A percentile compares a stretch with the other conserved stretches of the same genome.
phyloP scores from a whole-genome alignment of 306 rosid species.

The Carpinus viminea region DNA sequence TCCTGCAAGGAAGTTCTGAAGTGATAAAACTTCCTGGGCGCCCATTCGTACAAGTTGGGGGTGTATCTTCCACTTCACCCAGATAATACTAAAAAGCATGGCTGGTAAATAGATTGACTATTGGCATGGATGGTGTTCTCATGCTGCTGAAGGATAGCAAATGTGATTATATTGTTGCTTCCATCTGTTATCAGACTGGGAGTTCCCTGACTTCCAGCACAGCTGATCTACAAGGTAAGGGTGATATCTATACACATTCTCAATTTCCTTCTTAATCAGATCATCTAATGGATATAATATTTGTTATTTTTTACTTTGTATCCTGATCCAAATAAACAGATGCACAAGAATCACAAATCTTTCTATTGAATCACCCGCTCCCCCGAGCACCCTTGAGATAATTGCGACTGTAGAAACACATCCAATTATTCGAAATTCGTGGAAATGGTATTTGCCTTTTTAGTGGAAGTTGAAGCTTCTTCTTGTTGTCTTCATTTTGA shows the following conservation, averaged over 20 bases:
- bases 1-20: slow-evolving; percentile 53
- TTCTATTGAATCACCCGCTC: slow-evolving; percentile 20
- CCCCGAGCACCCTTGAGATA: slow-evolving; percentile 27
- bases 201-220: slow-evolving; percentile 5
- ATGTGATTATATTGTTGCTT: slow-evolving; percentile 31
- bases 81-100: slow-evolving; percentile 41
- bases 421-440: slow-evolving; percentile 13
- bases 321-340: slow-evolving; percentile 28
- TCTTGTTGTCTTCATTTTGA: slow-evolving; percentile 26
- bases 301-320: slow-evolving; percentile 16
- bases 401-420: slow-evolving; percentile 19
- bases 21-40: slow-evolving; percentile 52
- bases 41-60: slow-evolving; percentile 38
- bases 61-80: slow-evolving; percentile 41
- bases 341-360: slow-evolving; percentile 14
- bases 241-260: not conserved
- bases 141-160: slow-evolving; percentile 29
- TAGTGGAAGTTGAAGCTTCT: slow-evolving; percentile 26
- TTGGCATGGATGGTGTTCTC: slow-evolving; percentile 20
- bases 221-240: slow-evolving; percentile 24
- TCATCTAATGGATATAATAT: slow-evolving; percentile 10
- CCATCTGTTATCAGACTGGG: slow-evolving; percentile 28
- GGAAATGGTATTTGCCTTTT: slow-evolving; percentile 16
- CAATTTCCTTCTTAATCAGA: slow-evolving; percentile 16
- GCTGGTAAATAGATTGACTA: slow-evolving; percentile 24